These are phyloP conservation scores for Trichomonas vaginalis DNA, from an alignment of 208 protist genomes.

Conservation along the genomic window DNA sequence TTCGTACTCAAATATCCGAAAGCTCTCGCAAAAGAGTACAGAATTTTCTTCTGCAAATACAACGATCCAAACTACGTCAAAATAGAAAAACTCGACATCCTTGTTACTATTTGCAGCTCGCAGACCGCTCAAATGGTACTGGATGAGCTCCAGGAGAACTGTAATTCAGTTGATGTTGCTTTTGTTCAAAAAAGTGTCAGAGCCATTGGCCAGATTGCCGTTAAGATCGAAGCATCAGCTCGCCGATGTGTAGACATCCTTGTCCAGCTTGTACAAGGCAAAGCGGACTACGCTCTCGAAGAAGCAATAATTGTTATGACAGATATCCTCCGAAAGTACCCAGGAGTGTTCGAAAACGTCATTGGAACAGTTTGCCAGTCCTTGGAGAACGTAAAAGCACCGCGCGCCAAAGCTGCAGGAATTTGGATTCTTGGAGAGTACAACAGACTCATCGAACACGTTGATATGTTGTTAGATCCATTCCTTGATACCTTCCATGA, in stretches of 20 bases:
- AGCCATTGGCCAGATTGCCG: conserved; percentile 77
- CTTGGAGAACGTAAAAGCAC: conserved; percentile 43
- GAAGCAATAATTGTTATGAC: conserved; percentile 81
- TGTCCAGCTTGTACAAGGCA: conserved; percentile 57
- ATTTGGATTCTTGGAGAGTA: conserved; percentile 55
- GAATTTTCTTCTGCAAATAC: conserved; percentile 88
- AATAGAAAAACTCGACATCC: conserved; percentile 84
- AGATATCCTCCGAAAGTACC: conserved; percentile 80
- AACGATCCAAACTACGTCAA: conserved; percentile 94
- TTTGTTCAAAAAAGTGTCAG: conserved; percentile 83
- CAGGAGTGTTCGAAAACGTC: conserved; percentile 40
- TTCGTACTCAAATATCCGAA: conserved; percentile 72
- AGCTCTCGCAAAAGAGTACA: conserved; percentile 31
- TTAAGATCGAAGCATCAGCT: conserved; percentile 79
- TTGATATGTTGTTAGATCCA: conserved; percentile 64
- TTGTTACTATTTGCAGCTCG: conserved; percentile 67
- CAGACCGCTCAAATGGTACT: conserved; percentile 64
- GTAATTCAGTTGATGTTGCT: conserved; percentile 79
- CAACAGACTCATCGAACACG: conserved; percentile 74
- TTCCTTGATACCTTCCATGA: background rate
- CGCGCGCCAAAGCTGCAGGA: background rate
- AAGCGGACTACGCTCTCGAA: conserved; percentile 77
- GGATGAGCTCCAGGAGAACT: conserved; percentile 72
- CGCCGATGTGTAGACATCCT: conserved; percentile 68
- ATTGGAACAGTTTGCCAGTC: conserved; percentile 60